These are phyloP conservation scores for Paramecium primaurelia DNA, from an alignment of 73 alveolate genomes.

Conservation along the genomic window DNA sequence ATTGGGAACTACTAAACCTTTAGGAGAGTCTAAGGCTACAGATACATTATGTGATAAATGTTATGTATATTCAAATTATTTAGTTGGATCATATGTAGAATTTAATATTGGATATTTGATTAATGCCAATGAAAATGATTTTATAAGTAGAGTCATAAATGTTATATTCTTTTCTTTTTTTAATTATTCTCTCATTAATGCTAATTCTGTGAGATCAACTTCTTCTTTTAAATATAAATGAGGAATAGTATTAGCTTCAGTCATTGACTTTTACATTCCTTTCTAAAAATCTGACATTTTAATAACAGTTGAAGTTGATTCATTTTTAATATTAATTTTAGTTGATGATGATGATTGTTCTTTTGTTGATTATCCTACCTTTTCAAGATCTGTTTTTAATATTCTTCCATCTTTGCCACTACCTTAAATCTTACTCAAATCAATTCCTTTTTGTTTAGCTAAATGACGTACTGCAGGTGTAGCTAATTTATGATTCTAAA, in stretches of 20 bases:
- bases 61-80: slow-evolving; percentile 71
- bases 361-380: neutral
- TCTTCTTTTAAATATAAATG: slow-evolving; percentile 81
- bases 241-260: slow-evolving; percentile 77
- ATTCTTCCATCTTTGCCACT: slow-evolving; percentile 85
- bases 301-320: slow-evolving; percentile 40
- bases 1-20: slow-evolving; percentile 86
- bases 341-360: neutral
- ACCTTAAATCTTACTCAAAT: slow-evolving; percentile 65
- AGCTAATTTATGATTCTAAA: slow-evolving; percentile 57
- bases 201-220: slow-evolving; percentile 67
- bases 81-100: slow-evolving; percentile 68
- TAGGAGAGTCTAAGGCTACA: slow-evolving; percentile 84
- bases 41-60: slow-evolving; percentile 80
- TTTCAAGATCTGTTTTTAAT: slow-evolving; percentile 64
- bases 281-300: slow-evolving; percentile 74
- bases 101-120: slow-evolving; percentile 73
- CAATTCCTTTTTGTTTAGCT: slow-evolving; percentile 75
- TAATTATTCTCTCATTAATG: slow-evolving; percentile 69
- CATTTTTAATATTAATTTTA: neutral
- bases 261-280: slow-evolving; percentile 86
- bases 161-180: slow-evolving; percentile 72
- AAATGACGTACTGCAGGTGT: slow-evolving; percentile 84
- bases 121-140: slow-evolving; percentile 79
- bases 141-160: slow-evolving; percentile 78